Conservation (phyloP, 768 basidiomycete species). For the Agrocybe pediades region DNA sequence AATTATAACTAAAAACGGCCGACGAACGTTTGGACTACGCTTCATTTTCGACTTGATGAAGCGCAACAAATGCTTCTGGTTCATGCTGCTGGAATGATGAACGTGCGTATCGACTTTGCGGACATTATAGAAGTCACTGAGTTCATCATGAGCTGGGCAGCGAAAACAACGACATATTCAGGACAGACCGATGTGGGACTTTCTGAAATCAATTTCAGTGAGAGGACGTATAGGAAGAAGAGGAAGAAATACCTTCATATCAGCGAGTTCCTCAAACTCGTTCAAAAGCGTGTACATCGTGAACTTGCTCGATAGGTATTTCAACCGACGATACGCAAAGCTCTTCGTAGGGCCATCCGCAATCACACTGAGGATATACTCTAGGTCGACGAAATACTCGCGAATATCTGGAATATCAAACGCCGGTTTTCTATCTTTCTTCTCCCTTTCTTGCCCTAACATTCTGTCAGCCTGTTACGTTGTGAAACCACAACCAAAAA, state of each 20-base stretch:
- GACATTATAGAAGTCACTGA: slow-evolving; percentile 96
- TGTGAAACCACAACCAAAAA: background rate
- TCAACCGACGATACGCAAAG: slow-evolving; percentile 89
- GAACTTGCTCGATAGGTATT: slow-evolving; percentile 92
- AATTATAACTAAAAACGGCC: background rate
- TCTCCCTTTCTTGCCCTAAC: slow-evolving; percentile 21
- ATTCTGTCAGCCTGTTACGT: background rate
- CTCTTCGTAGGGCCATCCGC: slow-evolving; percentile 96
- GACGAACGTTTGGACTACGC: slow-evolving; percentile 71
- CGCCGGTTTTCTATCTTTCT: slow-evolving; percentile 51
- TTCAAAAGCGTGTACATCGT: slow-evolving; percentile 91
- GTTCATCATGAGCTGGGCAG: slow-evolving; percentile 6
- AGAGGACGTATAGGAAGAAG: background rate
- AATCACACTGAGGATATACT: slow-evolving; percentile 88
- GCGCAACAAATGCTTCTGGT: slow-evolving; percentile 96
- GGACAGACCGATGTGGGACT: slow-evolving; percentile 78
- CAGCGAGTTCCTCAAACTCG: slow-evolving; percentile 90
- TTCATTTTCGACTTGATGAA: slow-evolving; percentile 99
- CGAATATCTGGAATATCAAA: slow-evolving; percentile 84
- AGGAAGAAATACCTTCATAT: slow-evolving; percentile 81
- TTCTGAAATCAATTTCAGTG: slow-evolving; percentile 41
- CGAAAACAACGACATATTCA: background rate
- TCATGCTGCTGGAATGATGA: slow-evolving; percentile 98
- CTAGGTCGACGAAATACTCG: slow-evolving; percentile 96
- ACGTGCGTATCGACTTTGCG: slow-evolving; percentile 99